Percentiles rank a stretch among this genome's conserved stretches.
These are phyloP conservation scores for Arxiozyma slooffiae DNA, from an alignment of 1,139 yeast genomes.

Conservation along the genomic window DNA sequence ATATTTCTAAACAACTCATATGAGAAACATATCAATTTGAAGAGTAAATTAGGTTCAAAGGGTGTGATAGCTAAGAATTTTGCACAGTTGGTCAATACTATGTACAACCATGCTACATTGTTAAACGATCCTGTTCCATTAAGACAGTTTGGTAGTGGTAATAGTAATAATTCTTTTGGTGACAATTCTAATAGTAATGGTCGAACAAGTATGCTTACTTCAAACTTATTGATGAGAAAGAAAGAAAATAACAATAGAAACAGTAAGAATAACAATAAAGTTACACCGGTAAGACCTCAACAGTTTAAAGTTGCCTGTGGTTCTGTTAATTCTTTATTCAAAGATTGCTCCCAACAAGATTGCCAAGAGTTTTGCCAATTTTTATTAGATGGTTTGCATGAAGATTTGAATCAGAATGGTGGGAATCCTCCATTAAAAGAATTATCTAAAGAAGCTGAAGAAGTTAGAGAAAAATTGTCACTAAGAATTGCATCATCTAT, in stretches of 20 bases:
- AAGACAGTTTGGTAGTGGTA: neutral
- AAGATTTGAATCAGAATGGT: slow-evolving; percentile 71
- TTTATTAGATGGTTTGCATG: slow-evolving; percentile 75
- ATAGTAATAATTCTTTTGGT: neutral
- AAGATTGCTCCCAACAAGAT: slow-evolving; percentile 82
- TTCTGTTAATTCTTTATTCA: slow-evolving; percentile 58
- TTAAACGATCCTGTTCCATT: neutral
- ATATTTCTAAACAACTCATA: slow-evolving; percentile 51
- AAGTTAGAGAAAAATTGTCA: slow-evolving; percentile 61
- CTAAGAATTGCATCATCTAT: slow-evolving; percentile 79
- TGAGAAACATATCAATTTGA: slow-evolving; percentile 60
- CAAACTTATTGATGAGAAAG: slow-evolving; percentile 8
- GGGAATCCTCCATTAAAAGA: slow-evolving; percentile 44
- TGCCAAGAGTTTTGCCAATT: slow-evolving; percentile 85
- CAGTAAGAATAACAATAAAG: too few species aligned
- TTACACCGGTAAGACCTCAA: slow-evolving; percentile 32
- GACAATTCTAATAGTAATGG: too few species aligned
- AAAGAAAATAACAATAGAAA: slow-evolving; percentile 11
- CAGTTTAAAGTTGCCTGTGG: slow-evolving; percentile 57
- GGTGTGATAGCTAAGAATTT: slow-evolving; percentile 67
- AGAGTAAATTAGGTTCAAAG: slow-evolving; percentile 71
- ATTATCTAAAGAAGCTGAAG: slow-evolving; percentile 68
- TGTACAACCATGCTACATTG: slow-evolving; percentile 32
- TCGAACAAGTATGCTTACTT: neutral
- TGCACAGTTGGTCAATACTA: slow-evolving; percentile 50